Evolutionary conservation across 768 basidiomycete species (phyloP).

Genomic region (Lactifluus rugatus): DNA sequence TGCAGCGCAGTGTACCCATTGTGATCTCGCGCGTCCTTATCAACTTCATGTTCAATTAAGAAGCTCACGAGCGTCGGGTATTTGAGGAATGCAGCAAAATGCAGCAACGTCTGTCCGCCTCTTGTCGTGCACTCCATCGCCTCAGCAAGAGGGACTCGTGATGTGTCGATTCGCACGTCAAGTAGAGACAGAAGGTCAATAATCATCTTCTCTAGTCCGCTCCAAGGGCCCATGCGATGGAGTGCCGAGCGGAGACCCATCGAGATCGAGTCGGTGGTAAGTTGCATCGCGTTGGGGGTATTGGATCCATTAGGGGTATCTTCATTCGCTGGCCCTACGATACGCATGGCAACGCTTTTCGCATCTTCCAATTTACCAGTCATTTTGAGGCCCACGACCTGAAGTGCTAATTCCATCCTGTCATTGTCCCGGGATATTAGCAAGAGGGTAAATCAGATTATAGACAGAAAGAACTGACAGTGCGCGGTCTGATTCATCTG

Average conservation of each 20-base stretch:
- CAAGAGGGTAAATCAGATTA: background rate
- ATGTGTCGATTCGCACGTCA: constrained; percentile 47
- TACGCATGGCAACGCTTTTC: constrained; percentile 86
- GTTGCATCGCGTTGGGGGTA: constrained; percentile 31
- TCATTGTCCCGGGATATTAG: constrained; percentile 7
- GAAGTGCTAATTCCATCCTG: constrained; percentile 92
- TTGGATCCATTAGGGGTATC: constrained; percentile 27
- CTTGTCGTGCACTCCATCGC: constrained; percentile 65
- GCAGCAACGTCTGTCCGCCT: constrained; percentile 79
- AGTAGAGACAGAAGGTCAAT: constrained; percentile 74
- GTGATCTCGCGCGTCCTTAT: constrained; percentile 75
- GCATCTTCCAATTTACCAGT: constrained; percentile 92
- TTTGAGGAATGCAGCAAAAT: constrained; percentile 74
- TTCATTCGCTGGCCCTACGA: constrained; percentile 69
- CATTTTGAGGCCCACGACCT: constrained; percentile 94
- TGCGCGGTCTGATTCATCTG: constrained; percentile 81
- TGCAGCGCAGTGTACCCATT: constrained; percentile 90
- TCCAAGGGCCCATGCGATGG: constrained; percentile 44
- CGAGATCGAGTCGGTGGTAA: constrained; percentile 35
- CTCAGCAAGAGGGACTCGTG: constrained; percentile 33
- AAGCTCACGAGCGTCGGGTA: constrained; percentile 62
- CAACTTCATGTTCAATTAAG: constrained; percentile 61
- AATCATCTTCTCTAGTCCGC: constrained; percentile 62
- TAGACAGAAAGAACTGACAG: constrained; percentile 44
- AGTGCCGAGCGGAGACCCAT: constrained; percentile 51